Evolutionary conservation across 1,284 basidiomycete genomes (phyloP).

Genomic region (Coriolopsis trogii): DNA sequence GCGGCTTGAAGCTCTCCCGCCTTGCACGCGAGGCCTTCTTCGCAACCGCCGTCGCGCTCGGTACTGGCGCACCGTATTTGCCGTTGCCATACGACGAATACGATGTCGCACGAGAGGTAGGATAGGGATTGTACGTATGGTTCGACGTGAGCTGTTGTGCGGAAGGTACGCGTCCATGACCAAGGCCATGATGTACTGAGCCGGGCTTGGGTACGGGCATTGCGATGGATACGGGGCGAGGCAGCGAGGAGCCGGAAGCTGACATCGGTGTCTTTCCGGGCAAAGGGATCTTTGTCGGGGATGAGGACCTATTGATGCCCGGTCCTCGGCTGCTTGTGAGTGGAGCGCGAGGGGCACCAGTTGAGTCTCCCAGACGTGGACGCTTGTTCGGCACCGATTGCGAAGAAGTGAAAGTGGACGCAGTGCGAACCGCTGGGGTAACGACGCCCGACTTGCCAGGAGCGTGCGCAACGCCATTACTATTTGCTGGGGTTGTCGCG

Average conservation of each 20-base stretch:
- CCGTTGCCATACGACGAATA: constrained; percentile 17
- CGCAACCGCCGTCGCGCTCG: constrained; percentile 26
- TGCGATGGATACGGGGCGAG: constrained; percentile 38
- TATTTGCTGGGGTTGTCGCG: constrained; percentile 58
- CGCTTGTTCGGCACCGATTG: constrained; percentile 58
- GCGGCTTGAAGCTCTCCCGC: constrained; percentile 78
- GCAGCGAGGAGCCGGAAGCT: constrained; percentile 36
- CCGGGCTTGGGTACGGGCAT: constrained; percentile 52
- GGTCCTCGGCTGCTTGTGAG: constrained; percentile 21
- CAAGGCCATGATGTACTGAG: constrained; percentile 51
- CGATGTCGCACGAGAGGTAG: constrained; percentile 23
- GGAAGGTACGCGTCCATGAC: constrained; percentile 47
- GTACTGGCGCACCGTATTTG: constrained; percentile 19
- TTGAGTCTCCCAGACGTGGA: constrained; percentile 50
- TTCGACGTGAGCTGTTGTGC: constrained; percentile 22
- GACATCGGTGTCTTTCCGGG: constrained; percentile 36
- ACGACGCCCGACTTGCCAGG: constrained; percentile 42
- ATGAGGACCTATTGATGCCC: constrained; percentile 31
- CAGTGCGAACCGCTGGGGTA: constrained; percentile 62
- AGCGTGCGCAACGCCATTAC: constrained; percentile 38
- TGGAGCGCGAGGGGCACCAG: constrained; percentile 24
- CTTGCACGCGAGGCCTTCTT: constrained; percentile 52
- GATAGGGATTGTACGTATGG: constrained; percentile 28
- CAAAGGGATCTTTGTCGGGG: constrained; percentile 49
- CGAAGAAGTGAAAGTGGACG: constrained; percentile 42